These are phyloP conservation scores for Backusella luteola DNA, from an alignment of 192 early-diverging fungal species.

Conservation along the genomic window DNA sequence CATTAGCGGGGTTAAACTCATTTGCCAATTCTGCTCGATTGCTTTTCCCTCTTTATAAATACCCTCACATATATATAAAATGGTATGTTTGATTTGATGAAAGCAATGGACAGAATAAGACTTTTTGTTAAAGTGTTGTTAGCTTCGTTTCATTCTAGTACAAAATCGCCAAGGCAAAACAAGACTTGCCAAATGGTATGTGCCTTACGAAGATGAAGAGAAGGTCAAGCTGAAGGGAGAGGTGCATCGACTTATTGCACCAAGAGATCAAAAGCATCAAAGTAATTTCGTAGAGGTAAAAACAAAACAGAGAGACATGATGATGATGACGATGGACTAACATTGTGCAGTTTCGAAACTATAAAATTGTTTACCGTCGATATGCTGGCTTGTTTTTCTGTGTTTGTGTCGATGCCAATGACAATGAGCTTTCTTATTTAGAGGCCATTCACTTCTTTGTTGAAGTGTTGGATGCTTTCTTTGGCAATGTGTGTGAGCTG, in stretches of 20 bases:
- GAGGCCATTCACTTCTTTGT: conserved; percentile 99
- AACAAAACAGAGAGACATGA: background rate
- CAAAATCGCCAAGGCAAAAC: conserved; percentile 99
- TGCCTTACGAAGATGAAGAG: conserved; percentile 91
- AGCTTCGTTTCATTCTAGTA: conserved; percentile 95
- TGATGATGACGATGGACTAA: background rate
- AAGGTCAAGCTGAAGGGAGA: conserved; percentile 92
- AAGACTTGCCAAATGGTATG: conserved; percentile 96
- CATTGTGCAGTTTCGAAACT: conserved; percentile 80
- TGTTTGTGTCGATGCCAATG: conserved; percentile 97
- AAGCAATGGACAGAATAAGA: background rate
- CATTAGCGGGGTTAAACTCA: background rate
- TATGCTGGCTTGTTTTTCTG: conserved; percentile 99
- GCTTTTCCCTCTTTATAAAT: background rate
- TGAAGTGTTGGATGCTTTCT: conserved; percentile 97
- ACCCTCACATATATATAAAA: background rate
- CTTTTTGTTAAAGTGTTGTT: background rate
- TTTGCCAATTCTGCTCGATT: background rate
- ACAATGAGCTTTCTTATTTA: conserved; percentile 93
- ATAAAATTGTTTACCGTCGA: conserved; percentile 97
- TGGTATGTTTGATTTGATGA: background rate
- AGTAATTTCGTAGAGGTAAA: conserved; percentile 96
- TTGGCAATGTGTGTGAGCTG: conserved; percentile 97
- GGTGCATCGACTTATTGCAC: conserved; percentile 94
- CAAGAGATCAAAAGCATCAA: conserved; percentile 95